Percentiles rank a stretch among this genome's conserved stretches.
Conservation (phyloP, 306 rosid genomes). For the Astragalus membranaceus region DNA sequence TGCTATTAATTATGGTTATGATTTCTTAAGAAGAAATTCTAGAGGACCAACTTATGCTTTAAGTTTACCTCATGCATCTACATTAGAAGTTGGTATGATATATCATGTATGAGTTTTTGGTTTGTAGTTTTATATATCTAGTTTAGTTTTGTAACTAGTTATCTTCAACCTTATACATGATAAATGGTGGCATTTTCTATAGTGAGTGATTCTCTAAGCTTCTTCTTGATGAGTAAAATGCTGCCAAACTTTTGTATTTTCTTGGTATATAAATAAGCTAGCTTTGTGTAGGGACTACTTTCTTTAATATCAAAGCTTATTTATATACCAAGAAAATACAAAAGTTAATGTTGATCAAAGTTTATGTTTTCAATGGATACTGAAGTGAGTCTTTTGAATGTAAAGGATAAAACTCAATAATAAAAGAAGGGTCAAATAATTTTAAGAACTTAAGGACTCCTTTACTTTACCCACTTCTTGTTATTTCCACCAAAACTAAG, state of each 20-base stretch:
- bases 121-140: not conserved
- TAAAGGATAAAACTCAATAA: not conserved
- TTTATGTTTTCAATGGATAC: not conserved
- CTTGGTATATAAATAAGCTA: slow-evolving; percentile 27
- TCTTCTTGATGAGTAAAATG: slow-evolving; percentile 28
- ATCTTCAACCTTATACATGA: slow-evolving; percentile 32
- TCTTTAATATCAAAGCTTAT: not conserved
- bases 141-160: slow-evolving; percentile 34
- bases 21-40: slow-evolving; percentile 87
- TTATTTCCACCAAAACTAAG: too few relatives aligned
- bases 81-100: slow-evolving; percentile 93
- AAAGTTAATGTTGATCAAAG: not conserved
- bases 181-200: slow-evolving; percentile 39
- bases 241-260: slow-evolving; percentile 12
- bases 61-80: slow-evolving; percentile 85
- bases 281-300: slow-evolving; percentile 20
- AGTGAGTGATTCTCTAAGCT: slow-evolving; percentile 17
- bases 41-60: slow-evolving; percentile 85
- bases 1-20: slow-evolving; percentile 79
- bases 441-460: too few relatives aligned
- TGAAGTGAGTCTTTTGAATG: not conserved
- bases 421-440: not conserved
- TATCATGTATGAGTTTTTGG: slow-evolving; percentile 55
- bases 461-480: too few relatives aligned
- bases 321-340: too few relatives aligned